Conservation (phyloP, 2,329 filamentous ascomycete species). For the Beauveria australis region DNA sequence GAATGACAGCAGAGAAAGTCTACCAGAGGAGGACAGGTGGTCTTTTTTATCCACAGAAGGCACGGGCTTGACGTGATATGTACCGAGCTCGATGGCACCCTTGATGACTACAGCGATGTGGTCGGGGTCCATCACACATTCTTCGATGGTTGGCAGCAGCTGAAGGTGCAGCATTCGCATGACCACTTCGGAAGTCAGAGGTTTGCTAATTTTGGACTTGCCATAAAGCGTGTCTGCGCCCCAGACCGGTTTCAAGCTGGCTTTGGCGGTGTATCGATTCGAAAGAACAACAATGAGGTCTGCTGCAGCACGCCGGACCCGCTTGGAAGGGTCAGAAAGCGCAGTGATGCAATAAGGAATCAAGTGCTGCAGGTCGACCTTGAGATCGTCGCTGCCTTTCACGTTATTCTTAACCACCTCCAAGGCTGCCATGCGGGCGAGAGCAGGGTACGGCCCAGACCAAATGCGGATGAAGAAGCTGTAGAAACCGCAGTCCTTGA, state of each 20-base stretch:
- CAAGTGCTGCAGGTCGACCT: constrained; percentile 65
- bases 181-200: constrained; percentile 50
- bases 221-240: constrained; percentile 60
- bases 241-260: constrained; percentile 43
- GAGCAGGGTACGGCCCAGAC: constrained; percentile 61
- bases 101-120: constrained; percentile 59
- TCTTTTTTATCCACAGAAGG: constrained; percentile 41
- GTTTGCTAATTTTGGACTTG: constrained; percentile 41
- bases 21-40: constrained; percentile 50
- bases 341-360: constrained; percentile 74
- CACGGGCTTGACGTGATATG: constrained; percentile 25
- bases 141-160: constrained; percentile 71
- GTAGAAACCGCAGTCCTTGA: constrained; percentile 58
- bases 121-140: constrained; percentile 71
- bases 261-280: constrained; percentile 33
- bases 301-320: constrained; percentile 68
- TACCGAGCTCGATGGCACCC: constrained; percentile 31
- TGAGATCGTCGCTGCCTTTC: constrained; percentile 38
- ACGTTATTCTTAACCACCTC: constrained; percentile 53
- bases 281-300: constrained; percentile 54
- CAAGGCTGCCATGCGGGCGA: constrained; percentile 62
- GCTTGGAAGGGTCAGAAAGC: constrained; percentile 65
- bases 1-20: constrained; percentile 60
- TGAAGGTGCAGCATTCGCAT: constrained; percentile 56
- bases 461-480: constrained; percentile 71